Conservation (phyloP, 306 rosid genomes). For the Castanopsis chinensis region DNA sequence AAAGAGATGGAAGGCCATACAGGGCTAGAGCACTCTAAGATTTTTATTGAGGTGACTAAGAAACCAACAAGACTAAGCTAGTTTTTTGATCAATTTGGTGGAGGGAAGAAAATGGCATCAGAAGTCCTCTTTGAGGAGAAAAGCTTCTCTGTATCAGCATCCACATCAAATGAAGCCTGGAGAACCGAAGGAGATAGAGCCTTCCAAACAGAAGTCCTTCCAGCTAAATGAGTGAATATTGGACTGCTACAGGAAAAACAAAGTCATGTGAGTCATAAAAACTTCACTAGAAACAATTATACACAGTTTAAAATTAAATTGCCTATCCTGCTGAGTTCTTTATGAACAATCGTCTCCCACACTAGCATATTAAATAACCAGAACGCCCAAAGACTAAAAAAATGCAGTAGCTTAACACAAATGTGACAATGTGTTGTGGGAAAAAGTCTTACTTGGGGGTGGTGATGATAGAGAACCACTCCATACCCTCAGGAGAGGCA, state of each 20-base stretch:
- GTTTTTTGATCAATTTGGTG: slow-evolving; percentile 44
- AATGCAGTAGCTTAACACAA: no score
- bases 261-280: neutral
- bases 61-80: neutral
- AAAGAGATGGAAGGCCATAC: neutral
- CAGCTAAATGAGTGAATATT: slow-evolving; percentile 74
- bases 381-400: neutral
- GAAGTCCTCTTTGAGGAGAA: slow-evolving; percentile 77
- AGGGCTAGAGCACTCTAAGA: neutral
- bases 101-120: slow-evolving; percentile 85
- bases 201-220: slow-evolving; percentile 78
- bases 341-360: neutral
- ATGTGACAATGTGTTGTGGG: no score
- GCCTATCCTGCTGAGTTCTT: neutral
- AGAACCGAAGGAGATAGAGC: slow-evolving; percentile 63
- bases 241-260: neutral
- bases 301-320: neutral
- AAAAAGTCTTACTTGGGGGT: slow-evolving; percentile 53
- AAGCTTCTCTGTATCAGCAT: slow-evolving; percentile 49
- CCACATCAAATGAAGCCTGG: slow-evolving; percentile 72
- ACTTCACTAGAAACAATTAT: neutral
- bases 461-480: slow-evolving; percentile 82
- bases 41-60: slow-evolving; percentile 19
- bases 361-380: neutral
- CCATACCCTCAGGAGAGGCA: slow-evolving; percentile 65